Percentiles rank a stretch among this genome's conserved stretches.
Conservation (phyloP, 164 flowering plant genomes). For the Dillenia suffruticosa region DNA sequence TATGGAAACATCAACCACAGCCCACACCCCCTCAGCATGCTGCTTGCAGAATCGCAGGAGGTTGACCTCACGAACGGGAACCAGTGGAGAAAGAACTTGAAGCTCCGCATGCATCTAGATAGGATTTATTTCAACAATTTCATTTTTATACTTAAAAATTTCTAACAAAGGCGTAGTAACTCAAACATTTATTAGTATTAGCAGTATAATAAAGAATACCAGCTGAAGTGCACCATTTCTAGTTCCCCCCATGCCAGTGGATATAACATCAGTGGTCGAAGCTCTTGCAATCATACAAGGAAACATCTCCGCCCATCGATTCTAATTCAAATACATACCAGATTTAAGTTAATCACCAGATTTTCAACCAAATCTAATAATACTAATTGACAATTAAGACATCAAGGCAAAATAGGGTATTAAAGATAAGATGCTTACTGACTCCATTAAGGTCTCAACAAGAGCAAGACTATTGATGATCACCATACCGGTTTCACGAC, state of each 20-base stretch:
- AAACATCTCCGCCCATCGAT: conserved; percentile 90
- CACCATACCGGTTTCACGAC: conserved; percentile 76
- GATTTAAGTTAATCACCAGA: not conserved
- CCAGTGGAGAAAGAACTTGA: conserved; percentile 94
- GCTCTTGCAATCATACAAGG: conserved; percentile 78
- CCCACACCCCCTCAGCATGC: conserved; percentile 97
- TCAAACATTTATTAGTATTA: no score
- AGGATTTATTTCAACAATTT: not conserved
- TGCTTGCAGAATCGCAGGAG: conserved; percentile 96
- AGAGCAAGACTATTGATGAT: conserved; percentile 89
- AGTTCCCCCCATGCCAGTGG: conserved; percentile 79
- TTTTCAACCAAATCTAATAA: not conserved
- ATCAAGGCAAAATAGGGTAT: not conserved
- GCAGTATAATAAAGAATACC: conserved; percentile 20
- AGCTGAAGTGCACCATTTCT: conserved; percentile 89
- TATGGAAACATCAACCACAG: conserved; percentile 93
- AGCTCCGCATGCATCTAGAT: conserved; percentile 90
- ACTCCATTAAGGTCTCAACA: conserved; percentile 89
- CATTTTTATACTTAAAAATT: no score
- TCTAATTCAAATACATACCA: conserved; percentile 29
- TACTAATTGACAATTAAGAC: not conserved
- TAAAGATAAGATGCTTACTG: conserved; percentile 35
- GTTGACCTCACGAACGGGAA: conserved; percentile 78
- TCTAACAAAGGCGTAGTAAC: no score
- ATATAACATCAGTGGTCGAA: conserved; percentile 68